Conservation (phyloP, 2,329 filamentous ascomycete species). For the Colletotrichum sp. region DNA sequence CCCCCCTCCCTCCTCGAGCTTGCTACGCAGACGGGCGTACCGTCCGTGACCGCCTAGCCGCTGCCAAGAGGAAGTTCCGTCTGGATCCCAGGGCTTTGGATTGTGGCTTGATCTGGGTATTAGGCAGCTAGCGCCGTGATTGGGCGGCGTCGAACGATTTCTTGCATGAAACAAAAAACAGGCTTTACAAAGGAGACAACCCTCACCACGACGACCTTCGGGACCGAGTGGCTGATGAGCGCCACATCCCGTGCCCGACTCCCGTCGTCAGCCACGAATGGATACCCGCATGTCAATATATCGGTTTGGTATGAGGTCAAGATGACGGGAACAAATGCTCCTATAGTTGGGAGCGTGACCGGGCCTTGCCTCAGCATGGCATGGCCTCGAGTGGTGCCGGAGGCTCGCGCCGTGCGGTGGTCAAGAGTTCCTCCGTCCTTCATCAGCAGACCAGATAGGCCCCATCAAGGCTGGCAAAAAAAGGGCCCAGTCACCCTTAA, state of each 20-base stretch:
- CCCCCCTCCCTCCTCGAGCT: not conserved
- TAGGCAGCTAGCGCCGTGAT: not conserved
- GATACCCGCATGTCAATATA: not conserved
- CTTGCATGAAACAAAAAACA: not conserved
- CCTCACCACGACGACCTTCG: not conserved
- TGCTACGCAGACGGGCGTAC: constrained; percentile 10
- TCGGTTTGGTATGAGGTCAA: not conserved
- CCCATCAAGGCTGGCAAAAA: not conserved
- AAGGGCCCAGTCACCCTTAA: not conserved
- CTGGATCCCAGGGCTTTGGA: constrained; percentile 1
- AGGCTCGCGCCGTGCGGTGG: not conserved
- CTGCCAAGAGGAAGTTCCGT: not conserved
- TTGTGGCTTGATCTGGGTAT: constrained; percentile 11
- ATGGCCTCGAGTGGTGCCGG: not conserved
- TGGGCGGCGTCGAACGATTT: not conserved
- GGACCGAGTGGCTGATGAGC: not conserved
- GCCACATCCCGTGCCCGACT: not conserved
- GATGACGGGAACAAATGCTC: not conserved
- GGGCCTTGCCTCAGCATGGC: not conserved
- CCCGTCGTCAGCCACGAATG: not conserved
- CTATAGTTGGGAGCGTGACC: not conserved
- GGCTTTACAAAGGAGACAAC: not conserved
- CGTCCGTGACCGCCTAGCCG: constrained; percentile 8
- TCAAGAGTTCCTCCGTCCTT: not conserved
- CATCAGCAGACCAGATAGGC: constrained; percentile 1